Base-by-base conservation (phyloP, 441 rosid species). In the Melastoma candidum region DNA sequence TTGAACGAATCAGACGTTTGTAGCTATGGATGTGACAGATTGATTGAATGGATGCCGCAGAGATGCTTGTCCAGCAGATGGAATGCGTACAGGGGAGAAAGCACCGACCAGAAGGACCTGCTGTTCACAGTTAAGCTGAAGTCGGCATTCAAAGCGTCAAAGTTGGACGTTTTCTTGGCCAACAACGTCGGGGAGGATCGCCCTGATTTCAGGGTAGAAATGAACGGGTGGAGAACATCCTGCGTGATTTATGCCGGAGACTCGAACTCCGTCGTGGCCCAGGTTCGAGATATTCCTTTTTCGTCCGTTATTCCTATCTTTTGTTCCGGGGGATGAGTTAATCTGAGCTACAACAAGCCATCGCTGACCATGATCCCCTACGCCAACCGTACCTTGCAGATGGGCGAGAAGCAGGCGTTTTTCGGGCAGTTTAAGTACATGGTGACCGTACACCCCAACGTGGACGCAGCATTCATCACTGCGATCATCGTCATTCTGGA, bases 81-180 rank as follows among this genome's bases (percentile, higher is more conserved):
- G 83, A 70, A 71, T 63, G 76, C 61, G 2, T 79, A 58, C 53
- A 69, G 77, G 44, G 85, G 88, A 59, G 88, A 74, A 13, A 74
- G 83, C 39, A 66, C 56, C 1, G 74, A 73, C 12, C 47, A 53
- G 4, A 66, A 64, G 24, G 79, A 77, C 69, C 66, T 82, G 27
- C 26, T 82, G 8, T 74, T 69, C 63, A 73, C 71, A 1, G 83
- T 63, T 12, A 82, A 75, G 57, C 58, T 72, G 47, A 73, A 83
- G 1, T 71, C 77, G 8, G 44, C 22, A 17, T 17, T 17, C 22
- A 17, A 17, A 17, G 22, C 22, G 22, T 17, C 77, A 12, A 72
- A 72, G 48, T 59, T 76, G 13, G 74, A 76, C 56, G 82, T 81
- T 56, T 76, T 70, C 65, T 53, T 81, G 67, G 70, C 73, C 1